Evolutionary conservation across 768 basidiomycete species (phyloP).

Genomic region (Phlegmacium glaucopus): DNA sequence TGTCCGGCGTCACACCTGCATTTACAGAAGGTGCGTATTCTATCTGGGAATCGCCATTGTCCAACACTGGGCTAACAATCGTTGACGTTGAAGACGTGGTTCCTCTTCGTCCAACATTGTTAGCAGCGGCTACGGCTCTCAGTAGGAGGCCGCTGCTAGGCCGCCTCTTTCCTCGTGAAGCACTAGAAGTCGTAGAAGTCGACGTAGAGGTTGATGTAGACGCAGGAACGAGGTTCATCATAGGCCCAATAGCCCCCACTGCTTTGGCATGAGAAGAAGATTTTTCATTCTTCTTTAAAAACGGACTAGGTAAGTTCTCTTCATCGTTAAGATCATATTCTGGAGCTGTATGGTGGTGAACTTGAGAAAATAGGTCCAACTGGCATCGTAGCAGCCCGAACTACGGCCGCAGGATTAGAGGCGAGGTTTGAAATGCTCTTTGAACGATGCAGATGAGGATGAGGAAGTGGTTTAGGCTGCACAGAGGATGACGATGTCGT

Average conservation of each 20-base stretch:
- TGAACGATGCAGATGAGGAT: slow-evolving; percentile 35
- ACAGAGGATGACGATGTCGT: slow-evolving; percentile 3
- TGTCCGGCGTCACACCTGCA: no score
- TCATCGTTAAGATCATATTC: slow-evolving; percentile 73
- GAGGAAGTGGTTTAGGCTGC: slow-evolving; percentile 38
- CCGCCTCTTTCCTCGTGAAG: slow-evolving; percentile 35
- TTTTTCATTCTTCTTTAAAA: slow-evolving; percentile 57
- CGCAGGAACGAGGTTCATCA: neutral
- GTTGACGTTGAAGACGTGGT: slow-evolving; percentile 10
- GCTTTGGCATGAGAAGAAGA: neutral
- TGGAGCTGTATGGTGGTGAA: slow-evolving; percentile 30
- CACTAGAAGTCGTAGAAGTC: neutral
- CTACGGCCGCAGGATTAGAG: no score
- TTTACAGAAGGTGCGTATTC: neutral
- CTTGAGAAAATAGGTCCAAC: slow-evolving; percentile 18
- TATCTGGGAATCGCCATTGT: neutral
- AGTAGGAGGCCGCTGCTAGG: slow-evolving; percentile 51
- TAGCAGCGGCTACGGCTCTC: slow-evolving; percentile 60
- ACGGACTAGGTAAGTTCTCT: slow-evolving; percentile 84
- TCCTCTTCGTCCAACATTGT: slow-evolving; percentile 35
- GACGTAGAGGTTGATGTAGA: neutral
- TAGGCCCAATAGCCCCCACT: neutral
- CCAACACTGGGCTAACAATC: slow-evolving; percentile 1
- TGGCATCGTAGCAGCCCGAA: slow-evolving; percentile 9
- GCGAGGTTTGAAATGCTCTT: slow-evolving; percentile 16